Base-by-base conservation (phyloP, 2,329 filamentous ascomycete species). In the Pseudonectria buxi region DNA sequence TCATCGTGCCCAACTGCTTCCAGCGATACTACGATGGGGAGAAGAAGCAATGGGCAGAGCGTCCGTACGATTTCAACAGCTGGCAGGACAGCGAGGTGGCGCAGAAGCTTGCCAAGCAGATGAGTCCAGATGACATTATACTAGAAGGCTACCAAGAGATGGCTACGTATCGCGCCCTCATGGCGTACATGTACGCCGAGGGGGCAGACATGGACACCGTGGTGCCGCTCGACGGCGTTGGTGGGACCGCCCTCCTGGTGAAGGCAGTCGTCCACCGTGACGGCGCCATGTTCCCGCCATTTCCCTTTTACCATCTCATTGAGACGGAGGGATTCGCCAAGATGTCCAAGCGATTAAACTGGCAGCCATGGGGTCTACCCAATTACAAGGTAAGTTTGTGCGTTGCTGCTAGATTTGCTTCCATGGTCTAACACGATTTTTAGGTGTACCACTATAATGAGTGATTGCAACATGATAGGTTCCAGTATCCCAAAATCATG, bases 311-410 rank as follows among this genome's bases (percentile, higher is more conserved):
- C 58, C 84, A 98, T 62, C 71, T 98, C 41, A 94, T 98, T 42
- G 92, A 98, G 69, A 96, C 92, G 0, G 92, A 98, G 57, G 92
- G 92, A 0, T 98, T 98, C 55, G 89, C 92, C 13, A 95, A 90
- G 66, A 98, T 98, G 92, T 89, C 89, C 10, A 83, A 78, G 59
- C 72, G 92, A 46, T 62, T 98, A 55, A 88, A 88, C 32, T 95
- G 88, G 81, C 73, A 82, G 43, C 76, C 85, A 39, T 87, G 74
- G 49, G 92, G 92, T n/a, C 67, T 96, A 55, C 92, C 92, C 28
- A 95, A 96, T 66, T 98, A 98, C 67, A 89, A 90, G 72, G 92
- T 95, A 65, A 58, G 77, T 64, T 12, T 15, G 30, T 25, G 7
- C 14, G 1, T 5, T 9, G 16, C 13, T 14, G 4, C 13, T 5